Conservation (phyloP, 306 rosid species). For the Cucurbita moschata region DNA sequence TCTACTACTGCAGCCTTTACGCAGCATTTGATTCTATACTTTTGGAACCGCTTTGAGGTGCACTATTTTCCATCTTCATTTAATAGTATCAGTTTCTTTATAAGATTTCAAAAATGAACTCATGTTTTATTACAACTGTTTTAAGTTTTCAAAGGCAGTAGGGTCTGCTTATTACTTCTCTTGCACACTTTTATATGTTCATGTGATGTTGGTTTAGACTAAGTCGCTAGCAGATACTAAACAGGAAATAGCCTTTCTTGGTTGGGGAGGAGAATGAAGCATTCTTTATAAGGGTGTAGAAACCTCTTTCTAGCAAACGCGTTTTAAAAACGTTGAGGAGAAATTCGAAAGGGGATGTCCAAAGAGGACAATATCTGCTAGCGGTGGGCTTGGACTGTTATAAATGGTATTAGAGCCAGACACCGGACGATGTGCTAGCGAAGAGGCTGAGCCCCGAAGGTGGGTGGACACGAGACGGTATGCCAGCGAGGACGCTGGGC, state of each 20-base stretch:
- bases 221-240: not conserved
- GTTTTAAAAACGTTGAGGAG: too few species aligned
- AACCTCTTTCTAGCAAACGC: too few species aligned
- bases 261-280: too few species aligned
- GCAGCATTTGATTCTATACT: slow-evolving; percentile 87
- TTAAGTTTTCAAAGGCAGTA: not conserved
- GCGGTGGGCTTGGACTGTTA: too few species aligned
- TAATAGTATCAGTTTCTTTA: not conserved
- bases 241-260: not conserved
- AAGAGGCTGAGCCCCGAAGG: too few species aligned
- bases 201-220: not conserved
- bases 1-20: slow-evolving; percentile 95
- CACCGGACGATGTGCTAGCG: too few species aligned
- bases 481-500: too few species aligned
- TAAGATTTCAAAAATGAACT: not conserved
- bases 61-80: not conserved
- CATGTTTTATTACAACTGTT: not conserved
- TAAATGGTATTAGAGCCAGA: too few species aligned
- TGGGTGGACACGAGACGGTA: too few species aligned
- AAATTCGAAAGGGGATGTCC: too few species aligned
- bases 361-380: too few species aligned
- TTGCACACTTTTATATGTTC: not conserved
- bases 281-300: too few species aligned
- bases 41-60: slow-evolving; percentile 99
- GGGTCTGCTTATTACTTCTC: not conserved